Conservation (phyloP, 2,329 filamentous ascomycete genomes). For the Epicoccum sorghinum region DNA sequence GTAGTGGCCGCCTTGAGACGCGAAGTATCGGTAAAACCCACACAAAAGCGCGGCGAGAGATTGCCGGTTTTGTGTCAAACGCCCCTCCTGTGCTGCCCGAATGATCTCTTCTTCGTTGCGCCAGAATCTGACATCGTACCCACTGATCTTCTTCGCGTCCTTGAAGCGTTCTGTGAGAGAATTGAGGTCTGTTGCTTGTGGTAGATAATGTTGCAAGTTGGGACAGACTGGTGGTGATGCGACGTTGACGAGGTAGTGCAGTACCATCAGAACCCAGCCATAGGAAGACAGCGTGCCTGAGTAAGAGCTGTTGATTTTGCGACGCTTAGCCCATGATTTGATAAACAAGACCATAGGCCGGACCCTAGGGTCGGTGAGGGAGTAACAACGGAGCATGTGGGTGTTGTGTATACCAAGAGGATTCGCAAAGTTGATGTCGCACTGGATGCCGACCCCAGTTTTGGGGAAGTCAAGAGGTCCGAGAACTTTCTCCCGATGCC, state of each 20-base stretch:
- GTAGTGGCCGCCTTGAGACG: constrained; percentile 52
- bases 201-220: constrained; percentile 72
- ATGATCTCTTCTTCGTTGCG: constrained; percentile 73
- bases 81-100: constrained; percentile 61
- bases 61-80: constrained; percentile 72
- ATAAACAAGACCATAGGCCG: constrained; percentile 81
- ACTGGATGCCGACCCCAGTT: constrained; percentile 78
- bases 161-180: constrained; percentile 47
- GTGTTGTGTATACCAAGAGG: constrained; percentile 86
- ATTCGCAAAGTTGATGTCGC: constrained; percentile 91
- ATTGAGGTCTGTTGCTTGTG: constrained; percentile 18
- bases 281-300: constrained; percentile 87
- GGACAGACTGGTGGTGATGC: constrained; percentile 80
- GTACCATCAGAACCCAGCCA: constrained; percentile 88
- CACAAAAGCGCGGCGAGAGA: constrained; percentile 73
- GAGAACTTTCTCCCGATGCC: constrained; percentile 54
- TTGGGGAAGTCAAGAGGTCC: constrained; percentile 77
- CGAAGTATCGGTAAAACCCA: constrained; percentile 89
- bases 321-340: constrained; percentile 87
- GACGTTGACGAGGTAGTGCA: constrained; percentile 88
- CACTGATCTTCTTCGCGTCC: constrained; percentile 60
- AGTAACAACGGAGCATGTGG: constrained; percentile 80
- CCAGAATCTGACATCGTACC: constrained; percentile 78
- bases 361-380: constrained; percentile 77
- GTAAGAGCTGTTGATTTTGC: constrained; percentile 86